Evolutionary conservation across 2,329 filamentous ascomycete genomes (phyloP).

Genomic region (Tolypocladium tropicale): DNA sequence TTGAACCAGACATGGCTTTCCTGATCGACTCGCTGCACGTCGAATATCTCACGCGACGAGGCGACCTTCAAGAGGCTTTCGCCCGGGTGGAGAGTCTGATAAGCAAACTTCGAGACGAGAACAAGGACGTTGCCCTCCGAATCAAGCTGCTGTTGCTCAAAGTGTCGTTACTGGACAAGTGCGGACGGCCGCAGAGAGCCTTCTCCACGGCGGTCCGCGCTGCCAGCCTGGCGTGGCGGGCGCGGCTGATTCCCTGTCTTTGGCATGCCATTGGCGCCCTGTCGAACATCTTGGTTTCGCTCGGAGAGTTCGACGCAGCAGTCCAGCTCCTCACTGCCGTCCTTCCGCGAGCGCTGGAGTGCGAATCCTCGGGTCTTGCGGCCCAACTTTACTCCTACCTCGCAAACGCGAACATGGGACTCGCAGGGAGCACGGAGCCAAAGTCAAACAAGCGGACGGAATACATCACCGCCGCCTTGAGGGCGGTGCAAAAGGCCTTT

Average conservation of each 20-base stretch:
- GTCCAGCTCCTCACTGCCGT: conserved; percentile 54
- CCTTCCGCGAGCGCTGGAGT: conserved; percentile 69
- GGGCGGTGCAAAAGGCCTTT: conserved; percentile 53
- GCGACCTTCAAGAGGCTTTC: conserved; percentile 37
- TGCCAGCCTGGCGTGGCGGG: conserved; percentile 60
- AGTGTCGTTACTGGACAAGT: conserved; percentile 56
- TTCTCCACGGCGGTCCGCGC: conserved; percentile 71
- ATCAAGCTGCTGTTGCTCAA: conserved; percentile 66
- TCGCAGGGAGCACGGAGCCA: conserved; percentile 46
- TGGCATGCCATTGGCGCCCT: conserved; percentile 64
- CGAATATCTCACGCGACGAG: conserved; percentile 38
- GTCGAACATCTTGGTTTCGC: conserved; percentile 55
- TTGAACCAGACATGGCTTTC: conserved; percentile 42
- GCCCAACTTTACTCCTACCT: conserved; percentile 61
- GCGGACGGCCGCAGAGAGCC: conserved; percentile 59
- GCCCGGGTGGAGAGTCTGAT: conserved; percentile 35
- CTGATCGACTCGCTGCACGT: conserved; percentile 41
- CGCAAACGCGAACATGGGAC: conserved; percentile 69
- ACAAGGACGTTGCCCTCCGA: conserved; percentile 50
- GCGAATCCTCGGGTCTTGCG: conserved; percentile 49
- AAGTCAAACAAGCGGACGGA: conserved; percentile 39
- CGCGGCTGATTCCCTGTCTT: conserved; percentile 56
- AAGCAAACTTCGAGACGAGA: conserved; percentile 29
- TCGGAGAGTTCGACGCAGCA: conserved; percentile 62
- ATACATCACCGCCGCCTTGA: conserved; percentile 46